phyloP scores from a whole-genome alignment of 208 protist genomes.

The Leishmania martiniquensis region DNA sequence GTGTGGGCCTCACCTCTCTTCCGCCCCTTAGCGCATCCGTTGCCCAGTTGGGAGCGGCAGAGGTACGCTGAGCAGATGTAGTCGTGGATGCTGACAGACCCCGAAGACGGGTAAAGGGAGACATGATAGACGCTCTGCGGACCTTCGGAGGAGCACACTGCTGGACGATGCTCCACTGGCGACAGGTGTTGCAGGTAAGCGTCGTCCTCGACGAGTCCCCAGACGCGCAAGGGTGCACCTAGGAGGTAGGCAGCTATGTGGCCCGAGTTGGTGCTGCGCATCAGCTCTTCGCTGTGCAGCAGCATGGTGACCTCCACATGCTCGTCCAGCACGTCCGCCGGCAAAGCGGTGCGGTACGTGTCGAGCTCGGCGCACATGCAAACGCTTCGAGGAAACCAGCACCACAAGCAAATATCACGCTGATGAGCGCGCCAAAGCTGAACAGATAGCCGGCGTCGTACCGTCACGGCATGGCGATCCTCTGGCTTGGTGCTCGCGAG shows the following conservation, averaged over 20 bases:
- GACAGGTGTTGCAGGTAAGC: slow-evolving; percentile 31
- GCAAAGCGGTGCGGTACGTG: slow-evolving; percentile 39
- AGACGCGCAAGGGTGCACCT: slow-evolving; percentile 67
- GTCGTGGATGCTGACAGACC: slow-evolving; percentile 19
- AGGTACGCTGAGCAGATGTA: slow-evolving; percentile 16
- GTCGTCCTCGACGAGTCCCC: slow-evolving; percentile 75
- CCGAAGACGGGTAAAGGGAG: slow-evolving; percentile 53
- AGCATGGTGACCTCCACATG: slow-evolving; percentile 67
- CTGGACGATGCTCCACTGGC: not conserved
- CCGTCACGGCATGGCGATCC: slow-evolving; percentile 58
- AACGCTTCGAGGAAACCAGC: slow-evolving; percentile 69
- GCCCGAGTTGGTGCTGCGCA: slow-evolving; percentile 85
- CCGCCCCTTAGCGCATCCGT: not conserved
- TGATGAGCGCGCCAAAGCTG: slow-evolving; percentile 54
- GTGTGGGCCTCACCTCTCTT: not conserved
- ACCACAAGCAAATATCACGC: slow-evolving; percentile 66
- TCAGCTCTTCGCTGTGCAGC: slow-evolving; percentile 78
- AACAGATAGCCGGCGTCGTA: slow-evolving; percentile 51
- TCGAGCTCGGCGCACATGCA: slow-evolving; percentile 74
- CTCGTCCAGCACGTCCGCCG: slow-evolving; percentile 14
- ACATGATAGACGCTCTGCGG: slow-evolving; percentile 19
- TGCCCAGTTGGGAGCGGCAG: not conserved
- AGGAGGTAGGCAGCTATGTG: slow-evolving; percentile 83
- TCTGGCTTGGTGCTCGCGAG: slow-evolving; percentile 31
- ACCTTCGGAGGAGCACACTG: not conserved